A percentile compares a stretch with the other conserved stretches of the same genome.
Conservation (phyloP, 345 rosid species). For the Cochlearia excelsa region DNA sequence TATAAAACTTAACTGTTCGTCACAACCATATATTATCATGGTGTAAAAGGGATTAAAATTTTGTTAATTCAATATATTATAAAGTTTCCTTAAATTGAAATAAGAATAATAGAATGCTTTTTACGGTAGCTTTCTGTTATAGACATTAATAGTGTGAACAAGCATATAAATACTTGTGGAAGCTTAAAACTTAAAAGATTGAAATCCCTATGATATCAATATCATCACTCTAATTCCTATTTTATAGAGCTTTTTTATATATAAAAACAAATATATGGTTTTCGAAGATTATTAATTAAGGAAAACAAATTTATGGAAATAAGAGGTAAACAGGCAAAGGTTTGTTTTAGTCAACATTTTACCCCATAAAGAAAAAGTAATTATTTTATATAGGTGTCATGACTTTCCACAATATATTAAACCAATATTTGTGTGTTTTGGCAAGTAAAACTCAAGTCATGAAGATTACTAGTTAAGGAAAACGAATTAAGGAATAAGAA, state of each 20-base stretch:
- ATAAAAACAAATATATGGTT: not conserved
- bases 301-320: no score
- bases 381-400: no score
- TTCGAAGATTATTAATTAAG: no score
- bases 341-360: no score
- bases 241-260: not conserved
- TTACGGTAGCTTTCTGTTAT: slow-evolving; percentile 1
- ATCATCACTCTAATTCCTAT: slow-evolving; percentile 8
- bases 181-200: slow-evolving; percentile 3
- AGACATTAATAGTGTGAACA: not conserved
- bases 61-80: slow-evolving; percentile 1
- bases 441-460: not conserved
- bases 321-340: no score
- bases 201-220: not conserved
- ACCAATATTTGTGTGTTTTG: not conserved
- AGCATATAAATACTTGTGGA: not conserved
- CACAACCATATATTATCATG: slow-evolving; percentile 19
- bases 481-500: not conserved
- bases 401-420: no score
- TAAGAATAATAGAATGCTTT: not conserved
- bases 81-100: slow-evolving; percentile 9
- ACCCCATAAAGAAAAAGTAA: no score
- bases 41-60: slow-evolving; percentile 25
- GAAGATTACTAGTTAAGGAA: not conserved
- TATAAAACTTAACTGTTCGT: slow-evolving; percentile 22